Base-by-base conservation (phyloP, 202 grass and related monocot genomes). In the Setaria italica region DNA sequence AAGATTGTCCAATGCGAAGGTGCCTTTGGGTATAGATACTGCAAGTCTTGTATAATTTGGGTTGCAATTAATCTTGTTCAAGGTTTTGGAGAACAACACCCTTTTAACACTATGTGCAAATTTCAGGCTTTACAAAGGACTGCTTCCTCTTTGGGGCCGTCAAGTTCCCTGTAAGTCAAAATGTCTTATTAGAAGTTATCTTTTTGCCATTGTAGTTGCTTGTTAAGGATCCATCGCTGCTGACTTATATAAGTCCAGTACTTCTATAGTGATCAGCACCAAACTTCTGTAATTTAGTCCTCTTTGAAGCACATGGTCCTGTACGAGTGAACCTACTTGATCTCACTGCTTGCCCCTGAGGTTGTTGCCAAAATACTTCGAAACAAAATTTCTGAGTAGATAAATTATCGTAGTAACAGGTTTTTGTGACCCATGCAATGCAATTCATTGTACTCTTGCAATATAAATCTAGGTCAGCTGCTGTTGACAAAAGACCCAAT, bases 1-100 rank as follows among this genome's bases (percentile, higher is more conserved):
- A 97, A 97, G 80, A 49, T 94, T 81, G 67, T 94, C 54, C 77
- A 87, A 83, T 84, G 88, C 39, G 92, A 97, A 92, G 94, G 94
- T 80, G 87, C 78, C 82, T 85, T 92, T 80, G 94, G 94, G 92
- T 97, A 88, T 84, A 76, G 72, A 89, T 68, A 33, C 84, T 88
- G 49, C 75, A 56, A 72, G 45, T 78, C 66, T 60, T 76, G 33
- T 73, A 39, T 77, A 32, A 3, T 81, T 65, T 50, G 17, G 77
- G 20, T 85, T 85, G 42, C 0, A 5, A 56, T 71, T 85, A 54
- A 15, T 70, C 63, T 13, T 21, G 11, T 41, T 25, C n/a, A 75
- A 69, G 14, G 4, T 76, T 81, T 70, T 58, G 65, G 20, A 63
- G 20, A 65, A 62, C 76, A 48, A 57, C 76, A 49, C 9, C 41